Base-by-base conservation (phyloP, 139 green algal species). In the Deuterostichococcus epilithicus region DNA sequence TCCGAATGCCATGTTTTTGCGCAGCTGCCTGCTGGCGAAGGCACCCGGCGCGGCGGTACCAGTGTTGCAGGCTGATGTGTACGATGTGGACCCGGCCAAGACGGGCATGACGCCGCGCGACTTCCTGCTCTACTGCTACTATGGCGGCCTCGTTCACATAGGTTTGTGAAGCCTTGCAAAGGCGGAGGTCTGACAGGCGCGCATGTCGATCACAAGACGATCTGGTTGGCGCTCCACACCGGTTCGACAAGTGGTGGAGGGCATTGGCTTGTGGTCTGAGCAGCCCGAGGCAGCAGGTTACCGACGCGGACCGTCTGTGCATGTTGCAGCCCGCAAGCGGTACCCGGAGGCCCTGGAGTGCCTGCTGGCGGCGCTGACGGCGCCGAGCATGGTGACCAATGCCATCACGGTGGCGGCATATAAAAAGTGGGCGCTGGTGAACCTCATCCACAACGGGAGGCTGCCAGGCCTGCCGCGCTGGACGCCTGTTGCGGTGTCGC, bases 91-190 rank as follows among this genome's bases (percentile, higher is more conserved):
- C 59, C 94, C 94, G 1, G 45, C 74, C 26, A 82, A 68, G 28
- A 96, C 94, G 0, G 81, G 52, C 30, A 69, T 86, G 26, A 91
- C 80, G 1, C 81, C 88, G 22, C 90, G 80, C 4, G 91, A 98
- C 81, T 85, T 98, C 1, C 88, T 97, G 70, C 86, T 98, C 13
- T 98, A 97, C 84, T 94, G 88, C 87, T 98, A 97, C 82, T 98
- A 98, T 73, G 94, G 94, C 0, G 91, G 86, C 34, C 90, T 95
- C 84, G 35, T 97, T 20, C 85, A 87, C 47, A 89, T 91, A 75
- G 91, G 91, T 90, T 68, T 68, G n/a, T 39, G 34, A 33, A 30
- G 68, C 33, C 32, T 10, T 77, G 35, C 5, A 45, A 33, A 2
- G 13, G 37, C n/a, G 70, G 22, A 59, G 52, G 32, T 22, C 32